Percentiles rank a stretch among this genome's conserved stretches.
These are phyloP conservation scores for Epichloe gansuensis DNA, from an alignment of 2,329 filamentous ascomycete species.

Conservation along the genomic window DNA sequence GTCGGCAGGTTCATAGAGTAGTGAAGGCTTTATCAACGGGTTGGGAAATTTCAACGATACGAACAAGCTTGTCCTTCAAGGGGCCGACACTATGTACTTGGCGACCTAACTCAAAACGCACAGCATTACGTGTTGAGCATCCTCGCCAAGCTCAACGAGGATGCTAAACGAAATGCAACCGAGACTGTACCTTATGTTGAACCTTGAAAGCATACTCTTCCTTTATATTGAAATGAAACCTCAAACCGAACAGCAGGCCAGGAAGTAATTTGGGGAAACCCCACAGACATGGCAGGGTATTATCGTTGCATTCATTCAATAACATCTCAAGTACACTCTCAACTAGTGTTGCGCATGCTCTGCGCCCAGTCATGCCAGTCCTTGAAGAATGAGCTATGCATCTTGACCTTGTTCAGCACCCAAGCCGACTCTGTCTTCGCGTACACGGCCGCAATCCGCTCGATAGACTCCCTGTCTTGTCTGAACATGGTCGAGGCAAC, in stretches of 20 bases:
- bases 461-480: slow-evolving; percentile 37
- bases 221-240: neutral
- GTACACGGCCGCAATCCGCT: slow-evolving; percentile 51
- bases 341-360: slow-evolving; percentile 24
- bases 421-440: slow-evolving; percentile 43
- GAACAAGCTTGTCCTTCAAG: neutral
- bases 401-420: slow-evolving; percentile 43
- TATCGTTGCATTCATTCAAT: neutral
- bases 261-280: neutral
- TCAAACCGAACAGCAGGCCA: neutral
- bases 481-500: slow-evolving; percentile 49
- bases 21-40: slow-evolving; percentile 19
- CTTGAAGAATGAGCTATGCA: slow-evolving; percentile 53
- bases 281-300: neutral
- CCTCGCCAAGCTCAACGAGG: too few species aligned
- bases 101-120: too few species aligned
- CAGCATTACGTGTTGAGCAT: too few species aligned
- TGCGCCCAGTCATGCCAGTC: slow-evolving; percentile 67
- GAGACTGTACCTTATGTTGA: too few species aligned
- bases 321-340: neutral
- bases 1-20: slow-evolving; percentile 22
- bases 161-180: too few species aligned
- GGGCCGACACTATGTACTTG: too few species aligned
- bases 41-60: neutral
- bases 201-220: neutral